Evolutionary conservation across 1,284 basidiomycete genomes (phyloP), one percentile per base, ranked within the genome.

Genomic region (Schizophyllum amplum): DNA sequence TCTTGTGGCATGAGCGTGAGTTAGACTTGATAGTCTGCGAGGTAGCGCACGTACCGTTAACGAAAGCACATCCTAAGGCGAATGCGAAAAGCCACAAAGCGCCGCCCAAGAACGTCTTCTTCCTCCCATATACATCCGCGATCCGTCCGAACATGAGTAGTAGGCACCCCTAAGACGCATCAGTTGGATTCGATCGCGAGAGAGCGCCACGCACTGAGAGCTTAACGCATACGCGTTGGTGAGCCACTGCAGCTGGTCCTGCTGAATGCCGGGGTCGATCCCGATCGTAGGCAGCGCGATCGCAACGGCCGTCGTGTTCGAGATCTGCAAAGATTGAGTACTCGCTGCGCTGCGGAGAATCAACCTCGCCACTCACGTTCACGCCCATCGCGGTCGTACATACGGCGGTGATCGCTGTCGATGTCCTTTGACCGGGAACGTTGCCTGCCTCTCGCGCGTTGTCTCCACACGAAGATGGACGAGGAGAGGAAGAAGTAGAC

Each of bases 71-170:
- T 1, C 72, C 83, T 0, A 87, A 62, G 0, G 81, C 78, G 56
- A 84, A 78, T 1, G 69, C 71, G 11, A 72, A 65, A 7, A 82
- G 72, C 59, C 72, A 73, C 1, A 71, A 5, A 46, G 79, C 75
- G 0, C 89, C 88, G 9, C 73, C 15, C 1, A 83, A 53, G 62
- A 90, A 91, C 0, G 76, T 72, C 56, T 73, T 73, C 65, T 86
- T 89, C 27, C 85, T 75, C 1, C 89, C 89, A 62, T 85, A 80
- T 2, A 91, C 71, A 68, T 92, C 89, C 4, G 87, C 86, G 3
- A 90, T 66, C 47, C 88, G 74, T 0, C 90, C 89, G 42, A 83
- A 81, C 1, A 90, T 73, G 1, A 92, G 70, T 9, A 92, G 74
- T 47, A 90, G 76, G 60, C 90, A 91, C 17, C 87, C 89, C 80